These are phyloP conservation scores for Pseudopithomyces chartarum DNA, from an alignment of 2,329 filamentous ascomycete genomes.

Conservation along the genomic window DNA sequence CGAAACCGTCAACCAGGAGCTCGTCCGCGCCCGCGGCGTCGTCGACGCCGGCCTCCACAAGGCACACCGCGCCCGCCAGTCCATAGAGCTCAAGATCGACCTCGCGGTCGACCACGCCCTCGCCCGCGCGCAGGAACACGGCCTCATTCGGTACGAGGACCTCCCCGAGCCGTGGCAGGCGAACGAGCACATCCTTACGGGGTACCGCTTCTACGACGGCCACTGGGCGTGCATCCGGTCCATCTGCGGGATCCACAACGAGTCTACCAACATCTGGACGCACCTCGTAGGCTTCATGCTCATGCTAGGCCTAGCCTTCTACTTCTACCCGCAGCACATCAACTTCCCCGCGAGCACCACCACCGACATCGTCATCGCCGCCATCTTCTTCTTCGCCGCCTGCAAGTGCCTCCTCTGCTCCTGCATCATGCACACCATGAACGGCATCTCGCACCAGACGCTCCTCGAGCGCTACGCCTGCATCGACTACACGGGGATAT, in stretches of 20 bases:
- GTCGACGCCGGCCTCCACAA: conserved; percentile 81
- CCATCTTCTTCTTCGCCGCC: conserved; percentile 93
- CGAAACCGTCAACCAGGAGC: conserved; percentile 78
- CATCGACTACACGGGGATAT: conserved; percentile 98
- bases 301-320: conserved; percentile 87
- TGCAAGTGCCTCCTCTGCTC: conserved; percentile 95
- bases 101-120: conserved; percentile 84
- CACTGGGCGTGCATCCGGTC: conserved; percentile 88
- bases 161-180: conserved; percentile 90
- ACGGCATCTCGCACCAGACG: conserved; percentile 86
- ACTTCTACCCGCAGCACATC: conserved; percentile 87
- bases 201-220: conserved; percentile 92
- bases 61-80: conserved; percentile 78
- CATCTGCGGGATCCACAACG: conserved; percentile 84
- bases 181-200: conserved; percentile 89
- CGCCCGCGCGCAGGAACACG: conserved; percentile 73
- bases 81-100: conserved; percentile 66
- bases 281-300: conserved; percentile 88
- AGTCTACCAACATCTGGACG: conserved; percentile 97
- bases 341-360: conserved; percentile 89
- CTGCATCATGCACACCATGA: conserved; percentile 98
- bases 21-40: conserved; percentile 74
- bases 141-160: conserved; percentile 86
- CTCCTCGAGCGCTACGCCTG: conserved; percentile 95
- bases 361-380: conserved; percentile 86